Percentiles rank a stretch among this genome's conserved stretches.
phyloP scores from a whole-genome alignment of 352 stramenopile species.

The Pythium dissimile region DNA sequence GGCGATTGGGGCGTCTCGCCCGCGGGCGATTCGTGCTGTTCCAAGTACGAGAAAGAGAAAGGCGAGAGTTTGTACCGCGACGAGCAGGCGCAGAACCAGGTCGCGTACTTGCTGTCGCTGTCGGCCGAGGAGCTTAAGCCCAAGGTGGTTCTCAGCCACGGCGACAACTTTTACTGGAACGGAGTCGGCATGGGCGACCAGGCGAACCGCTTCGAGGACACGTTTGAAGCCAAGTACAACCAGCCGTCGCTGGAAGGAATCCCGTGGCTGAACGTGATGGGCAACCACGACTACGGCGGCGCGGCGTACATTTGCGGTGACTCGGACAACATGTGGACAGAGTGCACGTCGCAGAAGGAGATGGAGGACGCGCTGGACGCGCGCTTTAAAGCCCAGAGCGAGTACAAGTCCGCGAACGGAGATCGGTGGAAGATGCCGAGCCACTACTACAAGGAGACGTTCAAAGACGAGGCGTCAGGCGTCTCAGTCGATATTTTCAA shows the following conservation, averaged over 20 bases:
- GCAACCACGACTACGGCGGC: constrained; percentile 81
- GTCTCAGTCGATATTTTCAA: constrained; percentile 74
- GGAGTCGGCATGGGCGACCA: constrained; percentile 48
- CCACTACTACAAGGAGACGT: constrained; percentile 67
- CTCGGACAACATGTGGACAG: constrained; percentile 27
- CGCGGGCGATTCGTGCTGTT: constrained; percentile 20
- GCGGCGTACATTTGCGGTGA: constrained; percentile 65
- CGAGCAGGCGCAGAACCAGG: constrained; percentile 30
- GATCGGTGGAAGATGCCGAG: constrained; percentile 66
- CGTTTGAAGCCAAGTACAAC: constrained; percentile 68
- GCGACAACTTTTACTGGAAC: constrained; percentile 86
- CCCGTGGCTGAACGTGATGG: constrained; percentile 72
- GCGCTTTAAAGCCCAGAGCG: constrained; percentile 56
- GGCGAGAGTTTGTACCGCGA: constrained; percentile 24
- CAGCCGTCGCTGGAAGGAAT: constrained; percentile 46
- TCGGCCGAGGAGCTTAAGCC: constrained; percentile 40
- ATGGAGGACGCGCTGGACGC: constrained; percentile 45
- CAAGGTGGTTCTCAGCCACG: constrained; percentile 63
- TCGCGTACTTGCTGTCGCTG: constrained; percentile 26
- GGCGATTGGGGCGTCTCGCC: constrained; percentile 23
- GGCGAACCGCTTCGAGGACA: constrained; percentile 56
- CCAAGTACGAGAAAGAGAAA: constrained; percentile 24
- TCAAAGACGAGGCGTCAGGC: constrained; percentile 37
- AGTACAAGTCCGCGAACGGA: constrained; percentile 69
- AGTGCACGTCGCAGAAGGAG: constrained; percentile 44